These are phyloP conservation scores for Xerocomellus chrysenteron DNA, from an alignment of 768 basidiomycete genomes.

Conservation along the genomic window DNA sequence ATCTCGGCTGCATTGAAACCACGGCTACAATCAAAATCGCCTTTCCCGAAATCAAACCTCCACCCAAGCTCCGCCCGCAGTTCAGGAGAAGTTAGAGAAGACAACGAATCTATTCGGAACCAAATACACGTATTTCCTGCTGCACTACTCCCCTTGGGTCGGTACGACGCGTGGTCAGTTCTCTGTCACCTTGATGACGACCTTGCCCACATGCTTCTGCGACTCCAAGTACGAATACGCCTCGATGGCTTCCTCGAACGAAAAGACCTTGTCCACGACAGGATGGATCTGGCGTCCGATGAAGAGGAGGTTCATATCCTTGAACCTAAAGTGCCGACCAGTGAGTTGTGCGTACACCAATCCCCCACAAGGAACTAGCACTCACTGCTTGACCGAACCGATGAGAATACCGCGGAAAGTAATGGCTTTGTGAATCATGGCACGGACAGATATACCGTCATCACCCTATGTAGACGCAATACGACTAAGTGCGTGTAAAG, in stretches of 20 bases:
- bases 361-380: background rate
- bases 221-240: too few relatives aligned
- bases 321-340: constrained; percentile 38
- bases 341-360: background rate
- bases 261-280: constrained; percentile 56
- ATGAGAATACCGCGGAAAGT: too few relatives aligned
- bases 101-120: background rate
- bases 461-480: constrained; percentile 15
- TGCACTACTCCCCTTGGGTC: background rate
- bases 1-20: too few relatives aligned
- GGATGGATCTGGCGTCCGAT: constrained; percentile 46
- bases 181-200: constrained; percentile 45
- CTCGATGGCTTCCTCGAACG: constrained; percentile 50
- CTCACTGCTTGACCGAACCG: constrained; percentile 42
- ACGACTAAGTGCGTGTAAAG: too few relatives aligned
- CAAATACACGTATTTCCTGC: background rate
- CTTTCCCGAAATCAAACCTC: too few relatives aligned
- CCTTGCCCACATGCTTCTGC: constrained; percentile 56
- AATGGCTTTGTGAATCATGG: background rate
- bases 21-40: too few relatives aligned
- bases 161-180: constrained; percentile 4
- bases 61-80: too few relatives aligned
- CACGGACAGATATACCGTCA: constrained; percentile 31
- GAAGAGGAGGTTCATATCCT: constrained; percentile 51
- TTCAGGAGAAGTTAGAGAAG: too few relatives aligned